Percentiles rank a stretch among this genome's conserved stretches.
Evolutionary conservation across 2,329 filamentous ascomycete genomes (phyloP).

Genomic region (Septoria linicola): DNA sequence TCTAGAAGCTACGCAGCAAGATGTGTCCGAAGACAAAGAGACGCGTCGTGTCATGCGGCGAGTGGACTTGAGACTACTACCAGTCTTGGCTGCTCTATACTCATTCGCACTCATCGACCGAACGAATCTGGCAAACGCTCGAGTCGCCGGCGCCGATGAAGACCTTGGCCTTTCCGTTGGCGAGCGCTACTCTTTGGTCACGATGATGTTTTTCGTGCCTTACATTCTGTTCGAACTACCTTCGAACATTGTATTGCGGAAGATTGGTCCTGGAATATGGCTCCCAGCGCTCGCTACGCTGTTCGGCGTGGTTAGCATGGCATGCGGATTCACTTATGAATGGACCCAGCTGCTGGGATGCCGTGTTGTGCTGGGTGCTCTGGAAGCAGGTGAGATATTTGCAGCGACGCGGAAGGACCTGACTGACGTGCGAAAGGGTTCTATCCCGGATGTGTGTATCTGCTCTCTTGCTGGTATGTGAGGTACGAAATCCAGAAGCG

Average conservation of each 20-base stretch:
- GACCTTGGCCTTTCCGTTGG: slow-evolving; percentile 12
- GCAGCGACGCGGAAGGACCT: not conserved
- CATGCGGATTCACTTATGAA: slow-evolving; percentile 6
- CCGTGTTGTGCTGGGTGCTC: slow-evolving; percentile 8
- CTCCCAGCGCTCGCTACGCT: slow-evolving; percentile 4
- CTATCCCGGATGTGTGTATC: slow-evolving; percentile 29
- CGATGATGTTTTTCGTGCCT: slow-evolving; percentile 14
- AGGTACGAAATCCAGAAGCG: slow-evolving; percentile 23
- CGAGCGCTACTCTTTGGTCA: slow-evolving; percentile 7
- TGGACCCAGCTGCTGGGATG: slow-evolving; percentile 9
- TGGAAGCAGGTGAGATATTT: slow-evolving; percentile 15
- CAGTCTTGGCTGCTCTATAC: slow-evolving; percentile 47
- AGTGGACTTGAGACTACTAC: slow-evolving; percentile 50
- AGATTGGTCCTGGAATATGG: slow-evolving; percentile 2
- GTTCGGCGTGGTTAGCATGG: slow-evolving; percentile 11
- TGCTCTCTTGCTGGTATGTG: slow-evolving; percentile 21
- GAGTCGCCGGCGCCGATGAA: slow-evolving; percentile 15
- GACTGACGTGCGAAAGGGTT: not conserved
- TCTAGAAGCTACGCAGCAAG: not conserved
- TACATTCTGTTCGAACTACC: slow-evolving; percentile 13
- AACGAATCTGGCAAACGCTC: slow-evolving; percentile 25
- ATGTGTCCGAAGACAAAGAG: not conserved
- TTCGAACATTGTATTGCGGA: not conserved
- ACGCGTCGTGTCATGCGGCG: slow-evolving; percentile 51
- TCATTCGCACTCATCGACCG: slow-evolving; percentile 47